Evolutionary conservation across 2,329 filamentous ascomycete genomes (phyloP).

Genomic region (Neodidymelliopsis sp.): DNA sequence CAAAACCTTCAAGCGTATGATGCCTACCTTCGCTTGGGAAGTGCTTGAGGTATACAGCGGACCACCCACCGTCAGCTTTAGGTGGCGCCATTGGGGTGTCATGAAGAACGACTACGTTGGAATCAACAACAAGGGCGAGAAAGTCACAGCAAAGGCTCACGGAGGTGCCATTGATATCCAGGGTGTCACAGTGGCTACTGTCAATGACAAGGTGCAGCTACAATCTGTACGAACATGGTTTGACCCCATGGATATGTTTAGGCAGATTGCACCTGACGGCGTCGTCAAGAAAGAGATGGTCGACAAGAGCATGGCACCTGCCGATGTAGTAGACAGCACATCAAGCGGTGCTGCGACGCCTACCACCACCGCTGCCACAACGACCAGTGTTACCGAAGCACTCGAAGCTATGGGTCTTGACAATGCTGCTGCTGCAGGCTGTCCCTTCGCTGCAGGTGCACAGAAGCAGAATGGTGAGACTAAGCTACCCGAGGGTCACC

Average conservation of each 20-base stretch:
- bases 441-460: conserved; percentile 10
- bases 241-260: conserved; percentile 71
- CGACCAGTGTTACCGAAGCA: conserved; percentile 22
- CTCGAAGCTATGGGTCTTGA: conserved; percentile 8
- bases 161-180: conserved; percentile 68
- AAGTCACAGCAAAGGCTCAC: conserved; percentile 68
- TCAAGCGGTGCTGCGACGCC: conserved; percentile 16
- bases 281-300: conserved; percentile 56
- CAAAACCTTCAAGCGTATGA: conserved; percentile 76
- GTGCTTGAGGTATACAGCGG: conserved; percentile 72
- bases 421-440: conserved; percentile 4
- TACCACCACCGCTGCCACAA: conserved; percentile 2
- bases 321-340: conserved; percentile 35
- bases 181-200: conserved; percentile 67
- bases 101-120: conserved; percentile 74
- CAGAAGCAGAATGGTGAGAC: conserved; percentile 6
- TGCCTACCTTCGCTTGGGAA: conserved; percentile 76
- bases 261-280: conserved; percentile 65
- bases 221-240: conserved; percentile 69
- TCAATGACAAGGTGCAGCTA: conserved; percentile 67
- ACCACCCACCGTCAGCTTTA: conserved; percentile 67
- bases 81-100: conserved; percentile 72
- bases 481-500: conserved; percentile 8
- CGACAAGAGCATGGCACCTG: conserved; percentile 43
- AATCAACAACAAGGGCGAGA: conserved; percentile 68